Percentiles rank a stretch among this genome's conserved stretches.
phyloP scores from a whole-genome alignment of 1,284 basidiomycete genomes.

The Malassezia pachydermatis region DNA sequence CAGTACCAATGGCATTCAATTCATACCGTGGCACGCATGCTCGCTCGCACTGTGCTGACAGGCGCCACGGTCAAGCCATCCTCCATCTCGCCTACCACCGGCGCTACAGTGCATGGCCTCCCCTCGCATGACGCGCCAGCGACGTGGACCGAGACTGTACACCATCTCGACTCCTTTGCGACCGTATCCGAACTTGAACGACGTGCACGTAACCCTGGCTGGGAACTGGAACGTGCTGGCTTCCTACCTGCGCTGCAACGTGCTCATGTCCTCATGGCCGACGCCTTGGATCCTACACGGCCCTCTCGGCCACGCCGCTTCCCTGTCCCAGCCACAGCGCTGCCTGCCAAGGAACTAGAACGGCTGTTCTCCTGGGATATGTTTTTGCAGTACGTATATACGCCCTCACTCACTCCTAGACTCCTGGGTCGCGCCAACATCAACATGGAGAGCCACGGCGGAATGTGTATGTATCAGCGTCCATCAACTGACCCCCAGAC shows the following conservation, averaged over 20 bases:
- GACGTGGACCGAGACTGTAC: slow-evolving; percentile 1
- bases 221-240: slow-evolving; percentile 23
- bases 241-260: slow-evolving; percentile 21
- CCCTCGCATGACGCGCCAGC: slow-evolving; percentile 3
- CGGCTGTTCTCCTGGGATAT: slow-evolving; percentile 64
- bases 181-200: slow-evolving; percentile 37
- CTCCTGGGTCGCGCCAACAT: slow-evolving; percentile 72
- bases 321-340: slow-evolving; percentile 51
- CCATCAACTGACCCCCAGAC: slow-evolving; percentile 48
- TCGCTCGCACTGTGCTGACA: slow-evolving; percentile 58
- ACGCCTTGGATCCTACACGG: slow-evolving; percentile 28
- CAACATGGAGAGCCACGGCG: slow-evolving; percentile 76
- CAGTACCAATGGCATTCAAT: slow-evolving; percentile 62
- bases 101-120: slow-evolving; percentile 11
- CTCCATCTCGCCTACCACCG: slow-evolving; percentile 34
- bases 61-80: slow-evolving; percentile 48
- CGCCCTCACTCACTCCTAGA: slow-evolving; percentile 50
- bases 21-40: slow-evolving; percentile 61
- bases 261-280: slow-evolving; percentile 20
- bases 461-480: slow-evolving; percentile 54
- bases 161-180: slow-evolving; percentile 29
- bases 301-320: slow-evolving; percentile 54
- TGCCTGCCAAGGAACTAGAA: slow-evolving; percentile 54
- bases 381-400: slow-evolving; percentile 49
- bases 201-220: slow-evolving; percentile 34